phyloP scores from a whole-genome alignment of 306 rosid genomes.

The Macrotyloma uniflorum region DNA sequence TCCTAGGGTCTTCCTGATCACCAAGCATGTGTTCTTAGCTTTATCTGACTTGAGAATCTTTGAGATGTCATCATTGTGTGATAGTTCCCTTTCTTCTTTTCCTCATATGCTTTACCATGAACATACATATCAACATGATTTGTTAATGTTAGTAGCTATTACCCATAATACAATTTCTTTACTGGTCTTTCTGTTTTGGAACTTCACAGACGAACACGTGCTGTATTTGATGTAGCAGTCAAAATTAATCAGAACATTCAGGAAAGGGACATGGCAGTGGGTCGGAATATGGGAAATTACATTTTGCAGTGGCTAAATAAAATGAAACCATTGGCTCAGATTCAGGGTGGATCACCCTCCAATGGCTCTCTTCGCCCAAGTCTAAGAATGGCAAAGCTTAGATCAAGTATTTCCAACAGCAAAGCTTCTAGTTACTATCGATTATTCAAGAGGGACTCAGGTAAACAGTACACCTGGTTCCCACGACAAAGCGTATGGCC shows the following conservation, averaged over 20 bases:
- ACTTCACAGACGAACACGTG: slow-evolving; percentile 63
- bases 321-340: slow-evolving; percentile 69
- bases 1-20: too few species aligned
- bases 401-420: slow-evolving; percentile 31
- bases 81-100: neutral
- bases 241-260: slow-evolving; percentile 66
- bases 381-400: slow-evolving; percentile 37
- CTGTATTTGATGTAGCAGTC: slow-evolving; percentile 57
- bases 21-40: neutral
- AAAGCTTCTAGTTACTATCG: slow-evolving; percentile 43
- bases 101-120: neutral
- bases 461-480: slow-evolving; percentile 32
- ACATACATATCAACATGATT: neutral
- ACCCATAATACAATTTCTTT: neutral
- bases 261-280: slow-evolving; percentile 70
- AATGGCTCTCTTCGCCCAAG: slow-evolving; percentile 27
- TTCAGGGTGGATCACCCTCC: slow-evolving; percentile 43
- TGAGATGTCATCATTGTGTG: neutral
- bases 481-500: slow-evolving; percentile 33
- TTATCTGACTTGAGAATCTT: neutral
- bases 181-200: slow-evolving; percentile 7
- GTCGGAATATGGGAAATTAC: slow-evolving; percentile 67
- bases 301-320: slow-evolving; percentile 57
- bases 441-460: slow-evolving; percentile 46
- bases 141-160: neutral